These are phyloP conservation scores for Plectosphaerella plurivora DNA, from an alignment of 2,329 filamentous ascomycete genomes.

Conservation along the genomic window DNA sequence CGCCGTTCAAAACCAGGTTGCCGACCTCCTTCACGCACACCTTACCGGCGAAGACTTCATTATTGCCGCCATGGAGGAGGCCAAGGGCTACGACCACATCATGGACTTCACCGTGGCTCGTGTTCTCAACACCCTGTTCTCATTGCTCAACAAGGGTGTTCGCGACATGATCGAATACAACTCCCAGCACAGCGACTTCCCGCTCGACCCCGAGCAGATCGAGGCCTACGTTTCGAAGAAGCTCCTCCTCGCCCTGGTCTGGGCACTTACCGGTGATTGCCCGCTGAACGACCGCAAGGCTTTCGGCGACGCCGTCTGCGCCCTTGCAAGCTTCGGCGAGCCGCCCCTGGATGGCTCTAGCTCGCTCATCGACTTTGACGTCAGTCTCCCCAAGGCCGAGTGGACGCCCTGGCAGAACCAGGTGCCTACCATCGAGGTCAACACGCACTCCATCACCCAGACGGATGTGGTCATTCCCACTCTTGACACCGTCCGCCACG, in stretches of 20 bases:
- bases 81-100: constrained; percentile 81
- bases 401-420: constrained; percentile 95
- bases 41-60: constrained; percentile 80
- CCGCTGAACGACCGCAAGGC: constrained; percentile 80
- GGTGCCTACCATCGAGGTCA: constrained; percentile 91
- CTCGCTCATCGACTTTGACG: constrained; percentile 94
- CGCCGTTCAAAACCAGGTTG: constrained; percentile 72
- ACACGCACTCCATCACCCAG: constrained; percentile 96
- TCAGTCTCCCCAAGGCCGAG: constrained; percentile 77
- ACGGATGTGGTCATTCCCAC: constrained; percentile 99
- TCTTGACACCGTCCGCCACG: constrained; percentile 92
- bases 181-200: constrained; percentile 87
- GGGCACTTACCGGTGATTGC: constrained; percentile 95
- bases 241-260: constrained; percentile 84
- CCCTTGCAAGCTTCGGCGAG: constrained; percentile 79
- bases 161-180: constrained; percentile 95
- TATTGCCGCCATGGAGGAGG: constrained; percentile 68
- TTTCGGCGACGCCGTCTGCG: constrained; percentile 81
- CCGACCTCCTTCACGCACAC: constrained; percentile 71
- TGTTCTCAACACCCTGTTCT: constrained; percentile 89
- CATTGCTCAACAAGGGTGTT: constrained; percentile 88
- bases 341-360: constrained; percentile 72
- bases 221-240: constrained; percentile 92
- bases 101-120: constrained; percentile 96
- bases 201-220: constrained; percentile 82